Evolutionary conservation across 495 filamentous ascomycete genomes (phyloP).

Genomic region (Penicillium paxilli): DNA sequence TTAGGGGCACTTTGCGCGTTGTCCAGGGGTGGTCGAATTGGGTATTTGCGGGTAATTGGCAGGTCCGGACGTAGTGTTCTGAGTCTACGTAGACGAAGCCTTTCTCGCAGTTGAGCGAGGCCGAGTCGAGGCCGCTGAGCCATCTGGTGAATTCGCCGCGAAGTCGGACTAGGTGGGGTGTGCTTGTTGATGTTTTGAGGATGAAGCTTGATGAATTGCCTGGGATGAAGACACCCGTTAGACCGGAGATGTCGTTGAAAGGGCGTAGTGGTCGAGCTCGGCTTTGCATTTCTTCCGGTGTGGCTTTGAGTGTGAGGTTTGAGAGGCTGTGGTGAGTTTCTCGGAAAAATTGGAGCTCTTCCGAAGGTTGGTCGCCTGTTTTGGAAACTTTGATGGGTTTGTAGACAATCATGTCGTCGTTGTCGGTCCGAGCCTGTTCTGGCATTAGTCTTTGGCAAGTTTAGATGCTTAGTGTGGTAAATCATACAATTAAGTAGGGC

Average conservation of each 20-base stretch:
- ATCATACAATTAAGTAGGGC: slow-evolving; percentile 79
- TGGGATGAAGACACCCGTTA: slow-evolving; percentile 76
- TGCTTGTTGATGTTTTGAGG: slow-evolving; percentile 70
- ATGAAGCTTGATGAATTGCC: slow-evolving; percentile 78
- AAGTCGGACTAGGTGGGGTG: slow-evolving; percentile 72
- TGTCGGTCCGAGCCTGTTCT: slow-evolving; percentile 67
- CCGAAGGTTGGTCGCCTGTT: slow-evolving; percentile 24
- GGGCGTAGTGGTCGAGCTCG: slow-evolving; percentile 55
- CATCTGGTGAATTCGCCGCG: slow-evolving; percentile 61
- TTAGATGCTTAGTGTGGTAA: background rate
- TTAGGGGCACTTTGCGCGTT: slow-evolving; percentile 65
- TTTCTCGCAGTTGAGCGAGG: slow-evolving; percentile 61
- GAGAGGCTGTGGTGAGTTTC: slow-evolving; percentile 63
- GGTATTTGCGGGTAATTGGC: slow-evolving; percentile 61
- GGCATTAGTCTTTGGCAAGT: background rate
- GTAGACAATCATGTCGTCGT: slow-evolving; percentile 85
- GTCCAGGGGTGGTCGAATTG: slow-evolving; percentile 73
- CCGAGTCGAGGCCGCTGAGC: slow-evolving; percentile 67
- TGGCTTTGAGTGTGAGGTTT: slow-evolving; percentile 39
- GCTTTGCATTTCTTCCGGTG: slow-evolving; percentile 34
- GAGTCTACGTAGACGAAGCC: slow-evolving; percentile 81
- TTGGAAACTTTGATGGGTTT: slow-evolving; percentile 61
- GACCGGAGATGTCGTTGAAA: slow-evolving; percentile 68
- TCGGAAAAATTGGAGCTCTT: slow-evolving; percentile 71
- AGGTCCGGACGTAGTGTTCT: slow-evolving; percentile 62